A percentile compares a stretch with the other conserved stretches of the same genome.
Conservation (phyloP, 208 protist species). For the Entamoeba dispar region DNA sequence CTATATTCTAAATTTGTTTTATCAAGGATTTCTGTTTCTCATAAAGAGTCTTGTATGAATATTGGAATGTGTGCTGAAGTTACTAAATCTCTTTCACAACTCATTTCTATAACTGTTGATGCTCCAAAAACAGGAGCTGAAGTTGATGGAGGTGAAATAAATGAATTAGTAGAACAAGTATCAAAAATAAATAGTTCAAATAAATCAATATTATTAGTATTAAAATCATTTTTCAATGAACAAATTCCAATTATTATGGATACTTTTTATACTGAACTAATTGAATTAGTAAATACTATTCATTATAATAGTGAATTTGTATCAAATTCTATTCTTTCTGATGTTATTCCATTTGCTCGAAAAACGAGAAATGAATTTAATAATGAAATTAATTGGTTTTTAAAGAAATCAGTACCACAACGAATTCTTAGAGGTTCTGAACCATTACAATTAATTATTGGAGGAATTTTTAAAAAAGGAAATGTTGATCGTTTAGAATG, state of each 20-base stretch:
- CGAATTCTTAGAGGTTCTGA: background rate
- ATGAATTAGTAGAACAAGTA: background rate
- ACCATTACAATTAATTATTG: background rate
- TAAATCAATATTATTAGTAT: background rate
- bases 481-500: background rate
- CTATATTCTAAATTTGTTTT: background rate
- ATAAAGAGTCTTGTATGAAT: background rate
- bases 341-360: background rate
- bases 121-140: background rate
- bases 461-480: background rate
- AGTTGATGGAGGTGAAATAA: background rate
- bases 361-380: background rate
- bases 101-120: background rate
- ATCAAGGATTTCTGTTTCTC: background rate
- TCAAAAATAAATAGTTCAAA: background rate
- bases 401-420: background rate
- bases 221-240: background rate
- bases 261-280: background rate
- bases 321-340: background rate
- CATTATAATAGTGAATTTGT: background rate
- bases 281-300: background rate
- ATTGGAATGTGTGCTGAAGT: background rate
- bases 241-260: background rate
- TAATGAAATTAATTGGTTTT: background rate
- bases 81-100: background rate